Percentiles rank a stretch among this genome's conserved stretches.
These are phyloP conservation scores for Sophora flavescens DNA, from an alignment of 306 rosid genomes.

Conservation along the genomic window DNA sequence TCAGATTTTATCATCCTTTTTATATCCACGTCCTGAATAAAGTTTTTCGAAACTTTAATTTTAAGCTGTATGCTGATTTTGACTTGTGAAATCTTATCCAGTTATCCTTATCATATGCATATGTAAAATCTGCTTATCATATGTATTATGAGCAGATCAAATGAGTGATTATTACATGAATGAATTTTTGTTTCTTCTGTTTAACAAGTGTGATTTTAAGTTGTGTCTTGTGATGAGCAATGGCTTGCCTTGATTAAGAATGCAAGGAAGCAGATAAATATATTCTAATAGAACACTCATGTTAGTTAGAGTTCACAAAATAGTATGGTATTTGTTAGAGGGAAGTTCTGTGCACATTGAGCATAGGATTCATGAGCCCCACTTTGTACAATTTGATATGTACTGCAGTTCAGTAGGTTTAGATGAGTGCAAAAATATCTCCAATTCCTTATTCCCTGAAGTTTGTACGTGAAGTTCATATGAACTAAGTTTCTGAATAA, in stretches of 20 bases:
- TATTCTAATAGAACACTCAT: conserved; percentile 31
- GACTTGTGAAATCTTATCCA: neutral
- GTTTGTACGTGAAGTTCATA: conserved; percentile 22
- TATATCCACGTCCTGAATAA: neutral
- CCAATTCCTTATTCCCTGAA: neutral
- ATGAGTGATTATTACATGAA: conserved; percentile 10
- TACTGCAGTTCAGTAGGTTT: conserved; percentile 27
- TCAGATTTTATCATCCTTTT: neutral
- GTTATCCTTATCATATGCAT: neutral
- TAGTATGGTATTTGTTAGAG: conserved; percentile 18
- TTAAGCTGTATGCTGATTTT: neutral
- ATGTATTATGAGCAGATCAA: neutral
- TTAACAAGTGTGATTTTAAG: conserved; percentile 20
- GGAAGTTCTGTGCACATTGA: conserved; percentile 22
- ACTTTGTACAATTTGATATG: conserved; percentile 24
- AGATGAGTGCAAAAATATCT: conserved; percentile 22
- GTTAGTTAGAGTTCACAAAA: conserved; percentile 18
- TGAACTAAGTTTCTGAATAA: conserved; percentile 21
- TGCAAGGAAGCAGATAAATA: neutral
- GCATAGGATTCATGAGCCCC: neutral
- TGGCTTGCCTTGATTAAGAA: conserved; percentile 31
- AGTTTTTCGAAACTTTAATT: neutral
- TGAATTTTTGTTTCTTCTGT: neutral
- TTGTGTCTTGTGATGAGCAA: neutral
- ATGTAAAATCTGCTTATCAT: neutral